These are phyloP conservation scores for Ganoderma lucidum DNA, from an alignment of 1,284 basidiomycete species.

Conservation along the genomic window DNA sequence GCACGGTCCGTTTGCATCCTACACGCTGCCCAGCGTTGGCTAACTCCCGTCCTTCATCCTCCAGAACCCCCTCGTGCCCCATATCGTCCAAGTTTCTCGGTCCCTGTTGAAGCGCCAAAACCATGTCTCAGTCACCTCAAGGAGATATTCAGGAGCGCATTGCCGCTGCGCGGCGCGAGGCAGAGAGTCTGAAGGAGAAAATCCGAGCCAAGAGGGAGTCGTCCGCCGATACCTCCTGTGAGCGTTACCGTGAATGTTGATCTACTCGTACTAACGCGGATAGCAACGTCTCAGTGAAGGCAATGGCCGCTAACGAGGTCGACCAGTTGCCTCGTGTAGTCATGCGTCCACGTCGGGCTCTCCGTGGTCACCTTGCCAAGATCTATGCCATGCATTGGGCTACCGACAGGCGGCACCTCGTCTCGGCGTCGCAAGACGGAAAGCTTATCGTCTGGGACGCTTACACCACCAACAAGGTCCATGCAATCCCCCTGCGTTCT, in stretches of 20 bases:
- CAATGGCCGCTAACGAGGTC: constrained; percentile 96
- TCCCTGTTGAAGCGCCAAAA: constrained; percentile 33
- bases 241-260: constrained; percentile 46
- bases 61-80: constrained; percentile 5
- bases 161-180: constrained; percentile 94
- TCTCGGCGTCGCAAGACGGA: constrained; percentile 98
- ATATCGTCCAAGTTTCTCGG: constrained; percentile 20
- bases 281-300: constrained; percentile 68
- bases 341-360: constrained; percentile 93
- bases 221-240: constrained; percentile 95
- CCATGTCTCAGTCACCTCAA: constrained; percentile 81
- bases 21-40: neutral
- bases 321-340: constrained; percentile 95
- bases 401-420: constrained; percentile 94
- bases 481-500: constrained; percentile 96
- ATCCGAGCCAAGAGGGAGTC: constrained; percentile 95
- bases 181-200: constrained; percentile 97
- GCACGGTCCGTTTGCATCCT: constrained; percentile 27
- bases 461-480: constrained; percentile 99
- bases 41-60: neutral
- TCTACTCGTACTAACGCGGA: neutral
- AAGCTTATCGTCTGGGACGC: constrained; percentile 99
- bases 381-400: constrained; percentile 99
- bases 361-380: constrained; percentile 98
- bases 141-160: constrained; percentile 95